Base-by-base conservation (phyloP, 345 rosid genomes). In the Acer yangbiense region DNA sequence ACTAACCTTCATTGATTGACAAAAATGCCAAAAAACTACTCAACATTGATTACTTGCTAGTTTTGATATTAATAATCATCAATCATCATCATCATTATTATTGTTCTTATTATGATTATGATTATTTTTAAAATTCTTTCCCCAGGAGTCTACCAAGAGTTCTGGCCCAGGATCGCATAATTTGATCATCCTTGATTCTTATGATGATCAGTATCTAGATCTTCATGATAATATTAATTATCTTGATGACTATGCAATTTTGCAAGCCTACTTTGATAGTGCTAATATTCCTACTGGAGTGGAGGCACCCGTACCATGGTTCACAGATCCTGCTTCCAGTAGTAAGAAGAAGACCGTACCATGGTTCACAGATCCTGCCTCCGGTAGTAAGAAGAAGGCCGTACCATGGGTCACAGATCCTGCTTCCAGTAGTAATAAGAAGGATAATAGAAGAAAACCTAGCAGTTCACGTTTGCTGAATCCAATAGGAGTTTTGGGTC, bases 271-370 rank as follows among this genome's bases (percentile, higher is more conserved):
- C 79, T 91, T 92, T 35, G 96, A 95, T 84, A 72, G 74, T 58
- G 86, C 84, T 76, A 87, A 91, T 83, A 63, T 92, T 64, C 96
- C 97, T 72, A 73, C 97, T 79, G 95, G 89, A 50, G 97, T 95
- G 81, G 98, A 95, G 86, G 90, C 87, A 48, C 29, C 92, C 2
- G 82, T 95, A 76, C 94, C 97, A 57, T 87, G 88, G 90, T 84
- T 90, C 74, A 70, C 86, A 2, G 78, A 79, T 81, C 82, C 85
- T 54, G 16, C 77, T 68, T 75, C 77, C 17, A 54, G 82, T 65
- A 74, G 79, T 69, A 25, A 72, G 64, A 78, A 79, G 9, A 35
- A 35, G 6, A 4, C 92, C 2, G 81, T 93, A 76, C 94, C 97
- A 57, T 87, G 88, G 90, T 84, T 90, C 74, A 70, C 86, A 2